Evolutionary conservation across 768 basidiomycete species (phyloP).

Genomic region (Grammothele lineata): DNA sequence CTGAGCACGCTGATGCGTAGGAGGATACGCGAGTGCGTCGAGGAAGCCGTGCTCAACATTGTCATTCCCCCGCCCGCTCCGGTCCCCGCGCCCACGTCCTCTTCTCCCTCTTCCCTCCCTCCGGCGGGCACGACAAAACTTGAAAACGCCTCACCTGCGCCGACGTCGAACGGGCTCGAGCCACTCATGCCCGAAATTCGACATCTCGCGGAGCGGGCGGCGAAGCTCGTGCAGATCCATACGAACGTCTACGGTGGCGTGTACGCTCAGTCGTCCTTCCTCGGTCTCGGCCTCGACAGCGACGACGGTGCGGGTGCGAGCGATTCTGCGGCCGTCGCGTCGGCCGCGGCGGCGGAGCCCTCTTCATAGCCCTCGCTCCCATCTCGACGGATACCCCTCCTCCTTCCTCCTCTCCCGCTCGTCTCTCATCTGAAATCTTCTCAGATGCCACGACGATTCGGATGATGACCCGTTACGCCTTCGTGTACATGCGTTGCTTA

Average conservation of each 20-base stretch:
- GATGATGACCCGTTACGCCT: too few relatives aligned
- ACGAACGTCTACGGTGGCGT: conserved; percentile 71
- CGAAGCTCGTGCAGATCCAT: conserved; percentile 70
- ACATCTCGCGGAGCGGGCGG: conserved; percentile 64
- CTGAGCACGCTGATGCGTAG: conserved; percentile 58
- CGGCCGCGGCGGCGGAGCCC: neutral
- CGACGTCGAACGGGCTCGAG: conserved; percentile 60
- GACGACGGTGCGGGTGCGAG: neutral
- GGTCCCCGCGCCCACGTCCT: conserved; percentile 18
- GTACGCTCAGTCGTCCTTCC: conserved; percentile 67
- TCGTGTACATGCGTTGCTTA: too few relatives aligned
- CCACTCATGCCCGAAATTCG: conserved; percentile 66
- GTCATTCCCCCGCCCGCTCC: conserved; percentile 25
- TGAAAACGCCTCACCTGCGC: conserved; percentile 17
- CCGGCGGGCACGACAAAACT: conserved; percentile 7
- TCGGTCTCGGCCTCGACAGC: conserved; percentile 19
- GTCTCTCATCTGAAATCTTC: too few relatives aligned
- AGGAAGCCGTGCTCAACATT: conserved; percentile 18
- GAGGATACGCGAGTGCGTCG: conserved; percentile 38
- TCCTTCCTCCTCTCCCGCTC: too few relatives aligned
- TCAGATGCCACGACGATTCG: too few relatives aligned
- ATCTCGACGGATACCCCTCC: too few relatives aligned
- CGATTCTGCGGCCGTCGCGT: neutral
- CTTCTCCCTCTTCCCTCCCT: conserved; percentile 8
- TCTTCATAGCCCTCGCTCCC: neutral